Percentiles rank a stretch among this genome's conserved stretches.
Evolutionary conservation across 257 asterid genomes (phyloP).

Genomic region (Cynanchum wilfordii): DNA sequence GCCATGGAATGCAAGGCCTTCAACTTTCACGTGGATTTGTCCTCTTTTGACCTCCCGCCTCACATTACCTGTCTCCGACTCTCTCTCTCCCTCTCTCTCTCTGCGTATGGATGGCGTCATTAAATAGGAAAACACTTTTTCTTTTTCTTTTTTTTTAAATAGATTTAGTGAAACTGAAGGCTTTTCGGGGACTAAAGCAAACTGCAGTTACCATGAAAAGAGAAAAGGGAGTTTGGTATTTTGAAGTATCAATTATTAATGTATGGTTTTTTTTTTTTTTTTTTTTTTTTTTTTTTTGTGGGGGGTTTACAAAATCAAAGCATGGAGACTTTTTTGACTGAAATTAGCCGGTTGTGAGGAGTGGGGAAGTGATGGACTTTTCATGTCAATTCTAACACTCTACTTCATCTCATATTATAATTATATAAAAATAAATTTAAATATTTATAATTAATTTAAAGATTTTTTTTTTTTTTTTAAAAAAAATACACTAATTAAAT

Average conservation of each 20-base stretch:
- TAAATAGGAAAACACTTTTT: background rate
- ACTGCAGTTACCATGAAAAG: background rate
- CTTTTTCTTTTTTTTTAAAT: background rate
- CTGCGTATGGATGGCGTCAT: conserved; percentile 1
- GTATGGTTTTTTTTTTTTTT: background rate
- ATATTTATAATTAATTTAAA: too few species aligned
- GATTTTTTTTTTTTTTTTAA: too few species aligned
- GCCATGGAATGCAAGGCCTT: conserved; percentile 21
- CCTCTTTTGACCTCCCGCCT: conserved; percentile 24
- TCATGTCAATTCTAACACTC: too few species aligned
- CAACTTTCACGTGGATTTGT: conserved; percentile 40
- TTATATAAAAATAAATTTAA: too few species aligned
- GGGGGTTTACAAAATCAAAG: background rate
- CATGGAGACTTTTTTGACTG: background rate
- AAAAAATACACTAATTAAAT: too few species aligned
- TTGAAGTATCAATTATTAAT: background rate
- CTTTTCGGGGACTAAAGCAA: background rate
- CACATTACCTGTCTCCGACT: conserved; percentile 23
- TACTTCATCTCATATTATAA: too few species aligned
- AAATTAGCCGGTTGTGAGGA: too few species aligned
- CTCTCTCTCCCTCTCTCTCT: conserved; percentile 9
- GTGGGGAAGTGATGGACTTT: too few species aligned
- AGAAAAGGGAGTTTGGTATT: background rate
- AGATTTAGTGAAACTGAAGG: too few species aligned
- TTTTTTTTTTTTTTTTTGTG: background rate